A percentile compares a stretch with the other conserved stretches of the same genome.
phyloP scores from a whole-genome alignment of 768 basidiomycete species.

The Suillus americanus region DNA sequence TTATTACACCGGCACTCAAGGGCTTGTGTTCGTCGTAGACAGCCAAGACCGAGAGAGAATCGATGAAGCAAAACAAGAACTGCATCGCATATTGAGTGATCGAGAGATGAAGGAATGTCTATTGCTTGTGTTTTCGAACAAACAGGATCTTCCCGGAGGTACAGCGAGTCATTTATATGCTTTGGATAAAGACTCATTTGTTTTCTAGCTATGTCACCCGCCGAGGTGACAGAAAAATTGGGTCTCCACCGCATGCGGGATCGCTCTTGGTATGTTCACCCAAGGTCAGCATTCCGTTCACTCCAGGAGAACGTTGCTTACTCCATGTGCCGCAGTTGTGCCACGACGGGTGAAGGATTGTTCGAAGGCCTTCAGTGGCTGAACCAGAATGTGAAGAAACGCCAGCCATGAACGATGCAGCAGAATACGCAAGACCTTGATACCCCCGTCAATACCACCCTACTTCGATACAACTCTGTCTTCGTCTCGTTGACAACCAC shows the following conservation, averaged over 20 bases:
- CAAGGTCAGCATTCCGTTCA: conserved; percentile 60
- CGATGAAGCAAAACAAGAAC: conserved; percentile 94
- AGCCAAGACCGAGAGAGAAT: conserved; percentile 94
- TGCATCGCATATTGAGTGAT: conserved; percentile 94
- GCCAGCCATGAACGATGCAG: conserved; percentile 57
- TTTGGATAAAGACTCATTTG: conserved; percentile 1
- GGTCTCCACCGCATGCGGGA: conserved; percentile 96
- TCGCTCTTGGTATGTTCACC: conserved; percentile 98
- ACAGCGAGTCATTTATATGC: conserved; percentile 11
- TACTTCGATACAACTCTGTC: conserved; percentile 22
- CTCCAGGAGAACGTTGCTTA: conserved; percentile 5
- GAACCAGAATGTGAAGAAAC: conserved; percentile 95
- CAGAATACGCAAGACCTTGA: conserved; percentile 15
- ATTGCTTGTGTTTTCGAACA: conserved; percentile 98
- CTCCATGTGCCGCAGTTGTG: conserved; percentile 58
- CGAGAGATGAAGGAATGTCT: conserved; percentile 98
- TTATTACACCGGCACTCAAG: conserved; percentile 99
- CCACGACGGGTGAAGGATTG: conserved; percentile 93
- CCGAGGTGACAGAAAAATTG: conserved; percentile 96
- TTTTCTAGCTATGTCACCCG: conserved; percentile 87
- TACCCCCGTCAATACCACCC: conserved; percentile 25
- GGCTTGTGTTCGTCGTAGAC: conserved; percentile 97
- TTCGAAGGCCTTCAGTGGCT: conserved; percentile 98
- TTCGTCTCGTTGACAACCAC: conserved; percentile 31
- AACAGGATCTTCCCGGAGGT: conserved; percentile 98